Evolutionary conservation across 148 eudicot genomes (phyloP), one percentile per base, ranked within the genome.

Genomic region (Salicornia ramosissima): DNA sequence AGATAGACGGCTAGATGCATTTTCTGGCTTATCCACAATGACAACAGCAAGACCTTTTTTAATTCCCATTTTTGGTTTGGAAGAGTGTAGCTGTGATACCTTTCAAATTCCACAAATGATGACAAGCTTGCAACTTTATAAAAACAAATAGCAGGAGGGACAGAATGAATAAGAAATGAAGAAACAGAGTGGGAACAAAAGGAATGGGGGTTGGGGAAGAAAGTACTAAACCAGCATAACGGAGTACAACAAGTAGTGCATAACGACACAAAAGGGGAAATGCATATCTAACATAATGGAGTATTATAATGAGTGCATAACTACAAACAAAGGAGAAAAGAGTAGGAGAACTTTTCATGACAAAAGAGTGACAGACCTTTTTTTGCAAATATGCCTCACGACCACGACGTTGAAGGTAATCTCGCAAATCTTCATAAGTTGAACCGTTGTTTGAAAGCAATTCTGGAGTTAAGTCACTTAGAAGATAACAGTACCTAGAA

Each of bases 311-410:
- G n/a, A 9, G n/a, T 40, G 50, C 67, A 63, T 40, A 63, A 40
- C 30, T 1, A 39, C 14, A n/a, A n/a, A 62, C 29, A 36, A 18
- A 30, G 45, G 16, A 10, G 24, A 56, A 31, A 45, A 8, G 66
- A 19, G 42, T 33, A 50, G 50, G 67, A 34, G 28, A 31, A 21
- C 36, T 30, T 58, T 42, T 24, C 28, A 60, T 60, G 18, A 22
- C 53, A 21, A 60, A 57, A 54, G 63, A 56, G 51, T 9, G 4
- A 69, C 84, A 43, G 10, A 94, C 99, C 91, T 85, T 81, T 83
- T 94, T 94, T 75, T 80, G 87, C 64, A 89, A 40, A 77, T 94
- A 94, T 39, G 97, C 99, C 71, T 94, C 97, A 74, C 97, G 86
- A 49, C 99, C 99, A 79, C 91, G 82, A 68, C 80, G 78, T 64